A percentile compares a stretch with the other conserved stretches of the same genome.
These are phyloP conservation scores for Pythium insidiosum DNA, from an alignment of 352 stramenopile genomes.

Conservation along the genomic window DNA sequence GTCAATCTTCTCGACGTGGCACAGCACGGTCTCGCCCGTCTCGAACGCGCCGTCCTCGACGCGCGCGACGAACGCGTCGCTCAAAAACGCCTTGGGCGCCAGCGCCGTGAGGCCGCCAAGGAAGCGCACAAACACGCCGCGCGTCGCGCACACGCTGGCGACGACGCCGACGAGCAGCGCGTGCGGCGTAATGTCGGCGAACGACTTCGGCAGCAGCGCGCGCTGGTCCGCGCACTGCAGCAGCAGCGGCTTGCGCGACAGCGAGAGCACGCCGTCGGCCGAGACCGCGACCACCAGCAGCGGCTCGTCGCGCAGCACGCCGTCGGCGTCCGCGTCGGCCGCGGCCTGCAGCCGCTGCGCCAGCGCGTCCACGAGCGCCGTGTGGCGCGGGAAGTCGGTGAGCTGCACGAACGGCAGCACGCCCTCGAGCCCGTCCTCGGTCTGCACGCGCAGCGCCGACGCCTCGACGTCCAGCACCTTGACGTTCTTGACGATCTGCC, in stretches of 20 bases:
- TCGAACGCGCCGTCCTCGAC: constrained; percentile 75
- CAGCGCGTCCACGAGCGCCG: constrained; percentile 63
- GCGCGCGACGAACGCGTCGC: constrained; percentile 60
- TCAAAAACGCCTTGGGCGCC: constrained; percentile 70
- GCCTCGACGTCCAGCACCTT: constrained; percentile 64
- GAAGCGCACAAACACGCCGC: constrained; percentile 85
- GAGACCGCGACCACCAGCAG: constrained; percentile 67
- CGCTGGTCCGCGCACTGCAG: constrained; percentile 29
- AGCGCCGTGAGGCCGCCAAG: constrained; percentile 82
- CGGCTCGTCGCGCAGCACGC: constrained; percentile 43
- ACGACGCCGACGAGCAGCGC: constrained; percentile 70
- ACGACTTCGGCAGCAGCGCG: constrained; percentile 37
- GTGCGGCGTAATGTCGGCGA: constrained; percentile 53
- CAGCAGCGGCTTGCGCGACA: constrained; percentile 81
- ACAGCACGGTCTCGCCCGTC: constrained; percentile 82
- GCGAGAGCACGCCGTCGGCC: constrained; percentile 56
- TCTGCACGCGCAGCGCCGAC: constrained; percentile 69
- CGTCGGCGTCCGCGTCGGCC: too few relatives aligned
- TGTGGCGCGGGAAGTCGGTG: constrained; percentile 77
- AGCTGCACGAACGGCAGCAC: constrained; percentile 78
- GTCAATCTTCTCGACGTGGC: constrained; percentile 69
- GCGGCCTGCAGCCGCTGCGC: constrained; percentile 35
- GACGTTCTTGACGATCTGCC: constrained; percentile 43
- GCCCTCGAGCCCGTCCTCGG: constrained; percentile 56
- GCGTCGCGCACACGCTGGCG: constrained; percentile 60